A percentile compares a stretch with the other conserved stretches of the same genome.
These are phyloP conservation scores for Aspergillus sp. DNA, from an alignment of 2,329 filamentous ascomycete genomes.

Conservation along the genomic window DNA sequence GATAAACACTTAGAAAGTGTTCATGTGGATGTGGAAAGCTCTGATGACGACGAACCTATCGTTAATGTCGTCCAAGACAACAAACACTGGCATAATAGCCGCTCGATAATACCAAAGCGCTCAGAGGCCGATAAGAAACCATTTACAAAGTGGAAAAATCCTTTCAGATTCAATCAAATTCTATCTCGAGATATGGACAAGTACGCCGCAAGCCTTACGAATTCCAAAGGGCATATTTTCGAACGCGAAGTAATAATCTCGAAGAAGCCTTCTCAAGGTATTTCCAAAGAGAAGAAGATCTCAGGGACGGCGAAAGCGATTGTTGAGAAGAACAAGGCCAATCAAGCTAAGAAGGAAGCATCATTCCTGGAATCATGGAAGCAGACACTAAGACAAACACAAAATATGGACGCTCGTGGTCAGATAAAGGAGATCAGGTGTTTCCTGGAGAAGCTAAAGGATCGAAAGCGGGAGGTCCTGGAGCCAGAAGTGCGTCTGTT, in stretches of 20 bases:
- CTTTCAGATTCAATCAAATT: conserved; percentile 46
- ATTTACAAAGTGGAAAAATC: conserved; percentile 4
- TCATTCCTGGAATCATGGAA: neutral
- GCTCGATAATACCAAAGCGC: conserved; percentile 17
- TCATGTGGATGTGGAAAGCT: conserved; percentile 8
- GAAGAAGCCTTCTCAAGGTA: neutral
- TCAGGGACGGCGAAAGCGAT: too few species aligned
- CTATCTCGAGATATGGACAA: conserved; percentile 62
- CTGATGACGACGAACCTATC: conserved; percentile 3
- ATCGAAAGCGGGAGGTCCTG: neutral
- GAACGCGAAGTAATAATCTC: conserved; percentile 1
- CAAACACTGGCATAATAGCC: conserved; percentile 23
- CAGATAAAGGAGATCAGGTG: neutral
- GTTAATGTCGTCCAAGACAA: conserved; percentile 17
- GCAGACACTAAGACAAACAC: neutral
- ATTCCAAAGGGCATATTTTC: conserved; percentile 36
- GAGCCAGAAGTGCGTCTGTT: conserved; percentile 1
- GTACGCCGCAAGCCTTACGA: conserved; percentile 66
- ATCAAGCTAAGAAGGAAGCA: neutral
- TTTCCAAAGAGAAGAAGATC: neutral
- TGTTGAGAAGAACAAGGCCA: neutral
- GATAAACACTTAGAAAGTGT: conserved; percentile 14
- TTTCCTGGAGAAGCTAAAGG: neutral
- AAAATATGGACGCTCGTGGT: neutral
- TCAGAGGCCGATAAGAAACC: conserved; percentile 8